Conservation (phyloP, 805 yeast species). For the Starmera caribaea region DNA sequence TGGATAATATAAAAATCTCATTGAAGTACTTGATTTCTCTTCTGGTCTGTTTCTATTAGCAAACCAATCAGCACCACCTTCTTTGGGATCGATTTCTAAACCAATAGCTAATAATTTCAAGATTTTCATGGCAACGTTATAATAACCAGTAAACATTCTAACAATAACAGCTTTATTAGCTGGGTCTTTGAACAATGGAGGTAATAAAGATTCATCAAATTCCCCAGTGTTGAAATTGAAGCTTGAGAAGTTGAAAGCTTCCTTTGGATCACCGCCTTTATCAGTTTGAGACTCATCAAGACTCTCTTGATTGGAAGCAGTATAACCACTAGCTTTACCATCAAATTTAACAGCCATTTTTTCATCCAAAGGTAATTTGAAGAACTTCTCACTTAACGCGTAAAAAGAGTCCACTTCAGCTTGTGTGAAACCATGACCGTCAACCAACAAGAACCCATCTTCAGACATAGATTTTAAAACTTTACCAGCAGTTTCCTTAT, state of each 20-base stretch:
- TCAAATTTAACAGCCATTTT: conserved; percentile 41
- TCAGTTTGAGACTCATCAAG: conserved; percentile 10
- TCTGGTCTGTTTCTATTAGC: conserved; percentile 40
- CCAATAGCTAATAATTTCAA: conserved; percentile 49
- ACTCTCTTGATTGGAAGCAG: conserved; percentile 40
- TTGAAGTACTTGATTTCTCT: conserved; percentile 48
- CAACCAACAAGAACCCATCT: conserved; percentile 52
- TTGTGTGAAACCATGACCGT: conserved; percentile 48
- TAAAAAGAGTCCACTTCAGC: conserved; percentile 40
- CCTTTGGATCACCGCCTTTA: conserved; percentile 49
- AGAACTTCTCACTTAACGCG: conserved; percentile 36
- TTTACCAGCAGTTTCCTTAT: not conserved
- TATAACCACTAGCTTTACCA: conserved; percentile 44
- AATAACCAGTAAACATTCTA: conserved; percentile 30
- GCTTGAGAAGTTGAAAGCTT: conserved; percentile 54
- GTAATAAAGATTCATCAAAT: conserved; percentile 29
- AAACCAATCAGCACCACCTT: conserved; percentile 37
- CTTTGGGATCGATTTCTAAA: conserved; percentile 40
- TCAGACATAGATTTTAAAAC: conserved; percentile 40
- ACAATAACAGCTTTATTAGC: conserved; percentile 28
- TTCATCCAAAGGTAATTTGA: conserved; percentile 35
- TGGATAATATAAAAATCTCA: conserved; percentile 63
- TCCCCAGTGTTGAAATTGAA: conserved; percentile 39
- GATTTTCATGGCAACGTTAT: conserved; percentile 35
- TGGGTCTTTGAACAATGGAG: conserved; percentile 35